A percentile compares a stretch with the other conserved stretches of the same genome.
These are phyloP conservation scores for Ascochyta viciae-villosae DNA, from an alignment of 2,329 filamentous ascomycete genomes.

Conservation along the genomic window DNA sequence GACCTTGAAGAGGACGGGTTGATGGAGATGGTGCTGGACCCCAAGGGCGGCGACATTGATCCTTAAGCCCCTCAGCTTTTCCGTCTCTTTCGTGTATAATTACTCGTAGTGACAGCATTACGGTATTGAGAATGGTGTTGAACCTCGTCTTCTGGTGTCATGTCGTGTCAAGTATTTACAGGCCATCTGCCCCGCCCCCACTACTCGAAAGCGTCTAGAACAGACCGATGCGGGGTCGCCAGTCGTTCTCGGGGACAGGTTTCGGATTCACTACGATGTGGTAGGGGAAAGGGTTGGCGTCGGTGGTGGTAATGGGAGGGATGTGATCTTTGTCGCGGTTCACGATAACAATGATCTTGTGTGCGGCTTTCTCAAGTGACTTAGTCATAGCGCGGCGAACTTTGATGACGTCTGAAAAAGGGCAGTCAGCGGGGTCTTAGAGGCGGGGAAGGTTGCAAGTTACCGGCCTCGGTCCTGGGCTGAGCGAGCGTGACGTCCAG, in stretches of 20 bases:
- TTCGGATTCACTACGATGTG: conserved; percentile 89
- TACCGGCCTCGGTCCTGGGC: conserved; percentile 86
- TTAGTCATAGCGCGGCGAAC: conserved; percentile 91
- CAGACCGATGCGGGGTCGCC: conserved; percentile 76
- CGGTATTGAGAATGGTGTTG: conserved; percentile 29
- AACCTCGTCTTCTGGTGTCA: conserved; percentile 24
- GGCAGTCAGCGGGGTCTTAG: conserved; percentile 5
- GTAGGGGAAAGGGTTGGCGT: conserved; percentile 93
- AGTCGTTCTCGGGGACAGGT: conserved; percentile 64
- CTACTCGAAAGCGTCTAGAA: conserved; percentile 28
- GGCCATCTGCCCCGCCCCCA: conserved; percentile 9
- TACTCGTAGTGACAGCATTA: conserved; percentile 3
- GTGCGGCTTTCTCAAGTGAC: conserved; percentile 82
- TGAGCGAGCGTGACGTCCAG: conserved; percentile 92
- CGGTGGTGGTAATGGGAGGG: conserved; percentile 91
- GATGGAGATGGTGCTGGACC: conserved; percentile 8
- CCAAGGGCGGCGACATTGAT: background rate
- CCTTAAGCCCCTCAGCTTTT: conserved; percentile 20
- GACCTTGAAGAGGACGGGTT: conserved; percentile 7
- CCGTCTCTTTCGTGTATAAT: conserved; percentile 25
- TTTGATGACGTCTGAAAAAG: conserved; percentile 78
- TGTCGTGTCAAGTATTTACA: conserved; percentile 32
- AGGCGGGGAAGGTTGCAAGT: background rate
- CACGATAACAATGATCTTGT: conserved; percentile 88
- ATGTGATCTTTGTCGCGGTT: conserved; percentile 95